Evolutionary conservation across 1,284 basidiomycete species (phyloP).

Genomic region (Vanrija pseudolonga): DNA sequence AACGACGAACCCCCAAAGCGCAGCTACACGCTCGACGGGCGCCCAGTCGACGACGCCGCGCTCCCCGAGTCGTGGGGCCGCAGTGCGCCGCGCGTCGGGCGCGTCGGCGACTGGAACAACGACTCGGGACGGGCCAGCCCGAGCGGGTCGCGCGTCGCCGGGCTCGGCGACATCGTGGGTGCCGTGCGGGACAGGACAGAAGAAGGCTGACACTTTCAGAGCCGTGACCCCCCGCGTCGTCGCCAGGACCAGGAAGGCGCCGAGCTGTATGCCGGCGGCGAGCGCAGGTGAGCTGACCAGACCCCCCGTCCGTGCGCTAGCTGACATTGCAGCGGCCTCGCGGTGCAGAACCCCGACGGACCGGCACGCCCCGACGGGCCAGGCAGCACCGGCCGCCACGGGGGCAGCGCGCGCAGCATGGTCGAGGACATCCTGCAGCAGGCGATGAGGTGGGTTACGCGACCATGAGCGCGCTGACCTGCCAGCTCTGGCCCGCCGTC

Average conservation of each 20-base stretch:
- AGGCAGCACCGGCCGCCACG: neutral
- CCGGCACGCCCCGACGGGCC: slow-evolving; percentile 19
- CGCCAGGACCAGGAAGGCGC: slow-evolving; percentile 52
- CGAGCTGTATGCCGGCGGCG: slow-evolving; percentile 68
- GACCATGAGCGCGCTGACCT: neutral
- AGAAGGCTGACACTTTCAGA: neutral
- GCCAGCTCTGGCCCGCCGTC: slow-evolving; percentile 27
- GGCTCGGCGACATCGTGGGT: no score
- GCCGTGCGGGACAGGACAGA: slow-evolving; percentile 87
- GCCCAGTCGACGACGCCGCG: no score
- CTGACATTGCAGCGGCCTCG: slow-evolving; percentile 65
- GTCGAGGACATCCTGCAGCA: slow-evolving; percentile 77
- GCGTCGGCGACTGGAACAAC: no score
- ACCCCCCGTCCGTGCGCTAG: neutral
- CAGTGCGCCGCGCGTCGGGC: no score
- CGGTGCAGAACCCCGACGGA: slow-evolving; percentile 76
- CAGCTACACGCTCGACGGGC: neutral
- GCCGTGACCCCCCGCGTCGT: neutral
- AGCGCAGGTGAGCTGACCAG: slow-evolving; percentile 51
- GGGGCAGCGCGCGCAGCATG: slow-evolving; percentile 51
- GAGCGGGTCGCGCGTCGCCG: neutral
- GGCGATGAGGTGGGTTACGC: slow-evolving; percentile 71
- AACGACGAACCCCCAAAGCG: neutral
- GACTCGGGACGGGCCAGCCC: neutral
- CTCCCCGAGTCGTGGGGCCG: no score